Conservation (phyloP, 2,329 filamentous ascomycete genomes). For the Fusarium sp. region DNA sequence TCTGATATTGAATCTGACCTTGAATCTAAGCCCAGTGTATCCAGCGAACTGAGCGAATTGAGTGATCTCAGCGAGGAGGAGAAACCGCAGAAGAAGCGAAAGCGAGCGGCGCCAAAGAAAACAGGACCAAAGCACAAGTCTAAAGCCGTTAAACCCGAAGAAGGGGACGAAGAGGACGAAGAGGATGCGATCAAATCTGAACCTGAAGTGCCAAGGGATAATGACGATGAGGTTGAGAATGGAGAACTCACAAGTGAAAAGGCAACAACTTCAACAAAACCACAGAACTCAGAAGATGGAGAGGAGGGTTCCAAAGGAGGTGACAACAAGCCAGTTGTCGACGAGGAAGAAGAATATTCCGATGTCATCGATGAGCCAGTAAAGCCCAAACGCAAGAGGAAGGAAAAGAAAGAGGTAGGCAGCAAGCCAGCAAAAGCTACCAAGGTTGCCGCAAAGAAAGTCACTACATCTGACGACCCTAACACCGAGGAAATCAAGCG, state of each 20-base stretch:
- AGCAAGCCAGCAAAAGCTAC: conserved; percentile 41
- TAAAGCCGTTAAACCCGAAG: conserved; percentile 42
- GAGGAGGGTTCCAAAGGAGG: conserved; percentile 25
- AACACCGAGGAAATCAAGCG: conserved; percentile 86
- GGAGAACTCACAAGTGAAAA: neutral
- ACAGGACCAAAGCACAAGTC: conserved; percentile 12
- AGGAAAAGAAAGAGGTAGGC: conserved; percentile 47
- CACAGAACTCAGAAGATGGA: conserved; percentile 4
- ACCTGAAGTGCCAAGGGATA: conserved; percentile 1
- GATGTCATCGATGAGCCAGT: conserved; percentile 78
- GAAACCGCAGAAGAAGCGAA: conserved; percentile 35
- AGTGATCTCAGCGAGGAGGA: conserved; percentile 41
- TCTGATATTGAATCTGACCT: conserved; percentile 31
- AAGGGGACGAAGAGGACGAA: conserved; percentile 38
- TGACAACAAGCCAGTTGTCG: conserved; percentile 33
- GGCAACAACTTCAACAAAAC: neutral
- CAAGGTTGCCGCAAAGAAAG: conserved; percentile 46
- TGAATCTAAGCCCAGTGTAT: conserved; percentile 38
- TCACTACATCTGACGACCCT: conserved; percentile 57
- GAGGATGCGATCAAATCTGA: conserved; percentile 22
- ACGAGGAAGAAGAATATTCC: conserved; percentile 53
- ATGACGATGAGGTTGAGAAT: conserved; percentile 3
- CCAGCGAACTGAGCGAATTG: conserved; percentile 36
- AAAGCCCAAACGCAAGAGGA: conserved; percentile 67
- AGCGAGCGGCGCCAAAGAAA: conserved; percentile 21